A percentile compares a stretch with the other conserved stretches of the same genome.
phyloP scores from a whole-genome alignment of 192 early-diverging fungal species.

The Coemansia sp. region DNA sequence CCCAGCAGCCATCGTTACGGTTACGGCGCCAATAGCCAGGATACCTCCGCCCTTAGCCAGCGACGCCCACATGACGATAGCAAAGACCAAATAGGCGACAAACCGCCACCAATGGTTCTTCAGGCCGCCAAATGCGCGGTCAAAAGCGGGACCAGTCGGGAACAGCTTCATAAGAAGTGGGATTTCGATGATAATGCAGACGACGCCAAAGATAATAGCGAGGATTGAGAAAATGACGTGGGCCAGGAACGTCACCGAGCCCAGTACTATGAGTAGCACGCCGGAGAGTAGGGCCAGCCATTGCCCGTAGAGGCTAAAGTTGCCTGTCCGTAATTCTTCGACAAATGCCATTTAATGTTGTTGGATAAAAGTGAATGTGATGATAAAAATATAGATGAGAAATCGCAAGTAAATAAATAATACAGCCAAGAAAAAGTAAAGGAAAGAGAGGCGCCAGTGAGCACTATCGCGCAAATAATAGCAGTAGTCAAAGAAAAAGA shows the following conservation, averaged over 20 bases:
- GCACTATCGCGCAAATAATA: neutral
- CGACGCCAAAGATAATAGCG: conserved; percentile 51
- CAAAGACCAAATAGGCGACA: conserved; percentile 51
- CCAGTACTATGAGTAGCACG: conserved; percentile 52
- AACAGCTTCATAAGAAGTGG: conserved; percentile 42
- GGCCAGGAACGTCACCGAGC: conserved; percentile 45
- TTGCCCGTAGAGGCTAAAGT: conserved; percentile 53
- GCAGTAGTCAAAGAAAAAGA: neutral
- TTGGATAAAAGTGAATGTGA: neutral
- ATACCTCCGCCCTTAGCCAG: conserved; percentile 48
- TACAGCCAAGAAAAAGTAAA: neutral
- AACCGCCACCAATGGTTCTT: conserved; percentile 57
- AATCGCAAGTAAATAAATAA: neutral
- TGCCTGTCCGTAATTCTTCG: conserved; percentile 46
- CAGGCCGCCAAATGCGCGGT: conserved; percentile 36
- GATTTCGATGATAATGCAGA: conserved; percentile 52
- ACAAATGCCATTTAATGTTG: conserved; percentile 40
- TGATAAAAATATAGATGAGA: conserved; percentile 2
- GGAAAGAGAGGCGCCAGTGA: conserved; percentile 1
- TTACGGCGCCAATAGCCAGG: conserved; percentile 49
- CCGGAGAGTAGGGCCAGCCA: conserved; percentile 46
- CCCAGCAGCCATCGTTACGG: conserved; percentile 39
- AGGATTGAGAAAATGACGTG: conserved; percentile 55
- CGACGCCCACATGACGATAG: conserved; percentile 57
- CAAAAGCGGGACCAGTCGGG: conserved; percentile 45